Conservation (phyloP, 2,329 filamentous ascomycete genomes). For the Penicillium fuscoglaucum region DNA sequence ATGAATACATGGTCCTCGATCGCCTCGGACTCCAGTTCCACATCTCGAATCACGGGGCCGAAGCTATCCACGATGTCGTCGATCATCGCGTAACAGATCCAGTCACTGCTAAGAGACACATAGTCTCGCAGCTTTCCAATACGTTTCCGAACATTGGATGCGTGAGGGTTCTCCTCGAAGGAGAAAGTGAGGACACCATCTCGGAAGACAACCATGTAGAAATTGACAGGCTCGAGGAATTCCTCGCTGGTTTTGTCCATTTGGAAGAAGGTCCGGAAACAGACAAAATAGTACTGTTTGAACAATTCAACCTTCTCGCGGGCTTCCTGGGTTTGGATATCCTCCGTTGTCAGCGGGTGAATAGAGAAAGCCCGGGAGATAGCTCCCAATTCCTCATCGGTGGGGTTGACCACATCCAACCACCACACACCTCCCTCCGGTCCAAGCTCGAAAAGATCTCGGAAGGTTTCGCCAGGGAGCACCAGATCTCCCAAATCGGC, state of each 20-base stretch:
- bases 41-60: slow-evolving; percentile 80
- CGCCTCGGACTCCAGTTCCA: slow-evolving; percentile 83
- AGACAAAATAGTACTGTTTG: slow-evolving; percentile 96
- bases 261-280: slow-evolving; percentile 90
- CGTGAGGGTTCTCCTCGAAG: slow-evolving; percentile 83
- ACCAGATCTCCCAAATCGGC: slow-evolving; percentile 84
- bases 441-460: slow-evolving; percentile 76
- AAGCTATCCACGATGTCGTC: slow-evolving; percentile 98
- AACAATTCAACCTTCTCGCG: slow-evolving; percentile 99
- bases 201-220: slow-evolving; percentile 95
- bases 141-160: slow-evolving; percentile 82
- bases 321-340: slow-evolving; percentile 92
- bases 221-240: slow-evolving; percentile 91
- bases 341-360: slow-evolving; percentile 92
- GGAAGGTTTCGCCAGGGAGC: slow-evolving; percentile 84
- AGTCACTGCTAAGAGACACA: slow-evolving; percentile 89
- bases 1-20: slow-evolving; percentile 97
- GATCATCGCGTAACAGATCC: slow-evolving; percentile 98
- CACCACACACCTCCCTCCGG: slow-evolving; percentile 89
- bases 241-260: slow-evolving; percentile 74
- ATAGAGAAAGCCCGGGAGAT: slow-evolving; percentile 95
- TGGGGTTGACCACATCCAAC: slow-evolving; percentile 90
- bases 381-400: slow-evolving; percentile 80
- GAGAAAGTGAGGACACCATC: slow-evolving; percentile 95
- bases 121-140: slow-evolving; percentile 94